Evolutionary conservation across 2,329 filamentous ascomycete species (phyloP), one percentile per base, ranked within the genome.

Genomic region (Arthrobotrys pseudoclavata): DNA sequence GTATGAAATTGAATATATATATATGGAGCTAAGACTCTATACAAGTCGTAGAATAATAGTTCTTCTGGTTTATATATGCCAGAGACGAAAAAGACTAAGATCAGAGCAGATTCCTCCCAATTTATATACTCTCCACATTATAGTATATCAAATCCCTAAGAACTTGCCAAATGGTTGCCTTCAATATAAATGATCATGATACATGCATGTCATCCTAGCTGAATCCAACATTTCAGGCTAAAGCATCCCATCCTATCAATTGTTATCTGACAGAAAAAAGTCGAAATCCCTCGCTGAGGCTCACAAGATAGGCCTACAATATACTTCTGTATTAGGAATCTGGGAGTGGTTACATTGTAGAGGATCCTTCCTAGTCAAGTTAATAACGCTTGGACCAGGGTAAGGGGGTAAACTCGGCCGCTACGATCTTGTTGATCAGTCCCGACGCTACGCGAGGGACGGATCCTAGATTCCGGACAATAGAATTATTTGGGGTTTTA

Each of bases 311-410:
- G 34, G 55, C 55, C 13, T 18, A 60, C 55, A 60, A 60, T 18
- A 29, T 42, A 42, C 55, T 60, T 42, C 55, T 60, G 6, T 7
- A 42, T 60, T 60, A 60, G 55, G 55, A 40, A 60, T 60, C 31
- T 34, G 37, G 37, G 55, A 12, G 18, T 60, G 55, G 55, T 60
- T 40, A 26, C 55, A 60, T 60, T 22, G n/a, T 40, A 20, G 20
- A 60, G 20, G 31, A 60, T 60, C 34, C 55, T 60, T 60, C 55
- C 55, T 60, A 60, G 18, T 60, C 55, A 24, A 42, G 55, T 60
- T 60, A 60, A 60, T 3, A n/a, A 40, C 20, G 12, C 15, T 20
- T 34, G 2, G 24, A 34, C 31, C 26, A 26, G 52, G n/a, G 29
- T 29, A 34, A 42, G 55, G 31, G 31, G 15, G 34, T 29, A 3